These are phyloP conservation scores for Hibiscus syriacus DNA, from an alignment of 345 rosid species.

Conservation along the genomic window DNA sequence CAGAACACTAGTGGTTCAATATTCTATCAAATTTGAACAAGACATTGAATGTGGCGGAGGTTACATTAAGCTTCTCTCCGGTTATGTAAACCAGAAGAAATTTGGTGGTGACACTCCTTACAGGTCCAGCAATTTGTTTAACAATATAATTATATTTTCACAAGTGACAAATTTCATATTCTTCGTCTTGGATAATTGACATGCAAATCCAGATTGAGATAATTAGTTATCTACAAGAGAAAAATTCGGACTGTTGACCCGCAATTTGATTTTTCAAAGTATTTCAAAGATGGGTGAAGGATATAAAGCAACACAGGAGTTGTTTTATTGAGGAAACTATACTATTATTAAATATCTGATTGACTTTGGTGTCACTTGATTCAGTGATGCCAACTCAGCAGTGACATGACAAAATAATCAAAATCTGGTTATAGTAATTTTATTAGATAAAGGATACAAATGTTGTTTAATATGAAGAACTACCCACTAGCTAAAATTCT, in stretches of 20 bases:
- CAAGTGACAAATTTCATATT: neutral
- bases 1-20: constrained; percentile 80
- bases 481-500: too few relatives aligned
- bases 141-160: neutral
- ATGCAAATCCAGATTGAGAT: neutral
- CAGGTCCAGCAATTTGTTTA: constrained; percentile 38
- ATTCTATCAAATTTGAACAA: constrained; percentile 79
- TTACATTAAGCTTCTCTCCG: constrained; percentile 90
- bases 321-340: neutral
- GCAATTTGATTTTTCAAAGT: neutral
- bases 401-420: too few relatives aligned
- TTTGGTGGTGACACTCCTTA: constrained; percentile 99
- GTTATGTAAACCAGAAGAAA: constrained; percentile 91
- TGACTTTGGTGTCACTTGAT: too few relatives aligned
- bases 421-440: too few relatives aligned
- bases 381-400: too few relatives aligned
- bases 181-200: neutral
- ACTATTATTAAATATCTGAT: too few relatives aligned
- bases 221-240: neutral
- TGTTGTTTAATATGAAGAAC: too few relatives aligned
- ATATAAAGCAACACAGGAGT: neutral
- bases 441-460: too few relatives aligned
- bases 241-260: neutral
- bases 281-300: neutral
- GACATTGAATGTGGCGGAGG: constrained; percentile 98